phyloP scores from a whole-genome alignment of 108 stramenopile genomes.

The Pseudonitzschia delicatissima region DNA sequence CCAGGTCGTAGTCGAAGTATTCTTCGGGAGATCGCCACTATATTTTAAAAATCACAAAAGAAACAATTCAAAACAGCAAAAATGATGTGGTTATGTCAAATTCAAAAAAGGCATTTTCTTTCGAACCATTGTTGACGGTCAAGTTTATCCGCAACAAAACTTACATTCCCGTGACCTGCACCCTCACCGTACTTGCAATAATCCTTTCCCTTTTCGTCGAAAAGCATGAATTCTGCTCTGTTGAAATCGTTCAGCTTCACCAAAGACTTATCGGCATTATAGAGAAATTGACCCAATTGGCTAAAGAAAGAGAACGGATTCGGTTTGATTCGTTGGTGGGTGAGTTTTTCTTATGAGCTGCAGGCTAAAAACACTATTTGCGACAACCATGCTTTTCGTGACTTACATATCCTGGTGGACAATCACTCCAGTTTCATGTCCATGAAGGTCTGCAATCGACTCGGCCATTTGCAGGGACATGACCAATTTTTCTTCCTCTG shows the following conservation, averaged over 20 bases:
- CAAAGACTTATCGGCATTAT: conserved; percentile 29
- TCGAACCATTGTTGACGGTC: neutral
- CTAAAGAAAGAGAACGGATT: neutral
- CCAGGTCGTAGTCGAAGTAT: conserved; percentile 39
- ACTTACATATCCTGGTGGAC: conserved; percentile 54
- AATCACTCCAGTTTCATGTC: conserved; percentile 54
- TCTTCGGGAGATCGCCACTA: conserved; percentile 71
- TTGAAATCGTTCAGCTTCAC: conserved; percentile 85
- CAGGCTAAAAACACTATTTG: conserved; percentile 53
- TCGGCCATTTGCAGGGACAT: conserved; percentile 68
- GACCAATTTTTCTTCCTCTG: conserved; percentile 40
- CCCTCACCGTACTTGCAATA: conserved; percentile 71
- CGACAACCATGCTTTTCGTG: neutral
- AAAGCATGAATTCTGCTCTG: conserved; percentile 67
- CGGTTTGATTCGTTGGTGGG: conserved; percentile 8
- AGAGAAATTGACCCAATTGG: conserved; percentile 61
- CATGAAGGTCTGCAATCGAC: conserved; percentile 63
- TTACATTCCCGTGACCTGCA: conserved; percentile 22
- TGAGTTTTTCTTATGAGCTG: neutral
- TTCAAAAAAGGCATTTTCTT: neutral
- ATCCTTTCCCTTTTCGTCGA: conserved; percentile 34
- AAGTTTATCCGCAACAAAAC: neutral
- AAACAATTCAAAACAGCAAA: neutral
- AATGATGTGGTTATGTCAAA: neutral
- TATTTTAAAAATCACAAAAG: neutral